Conservation (phyloP, 1,139 yeast species). For the Geotrichum australiense region DNA sequence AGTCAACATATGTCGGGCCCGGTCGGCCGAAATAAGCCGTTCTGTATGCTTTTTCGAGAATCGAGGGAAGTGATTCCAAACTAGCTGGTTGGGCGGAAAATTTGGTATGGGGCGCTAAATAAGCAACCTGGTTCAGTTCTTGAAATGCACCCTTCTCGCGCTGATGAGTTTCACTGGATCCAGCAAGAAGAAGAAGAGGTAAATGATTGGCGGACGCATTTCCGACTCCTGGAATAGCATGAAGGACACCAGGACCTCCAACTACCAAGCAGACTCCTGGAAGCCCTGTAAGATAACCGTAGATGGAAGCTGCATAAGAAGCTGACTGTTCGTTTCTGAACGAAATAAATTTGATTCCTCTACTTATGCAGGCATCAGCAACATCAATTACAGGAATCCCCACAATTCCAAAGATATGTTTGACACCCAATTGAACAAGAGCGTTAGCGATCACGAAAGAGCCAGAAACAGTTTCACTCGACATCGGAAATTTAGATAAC, state of each 20-base stretch:
- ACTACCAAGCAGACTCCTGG: slow-evolving; percentile 63
- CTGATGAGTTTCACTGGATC: slow-evolving; percentile 45
- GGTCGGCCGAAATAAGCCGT: slow-evolving; percentile 45
- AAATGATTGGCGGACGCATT: slow-evolving; percentile 52
- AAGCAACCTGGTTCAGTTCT: slow-evolving; percentile 53
- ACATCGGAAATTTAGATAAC: background rate
- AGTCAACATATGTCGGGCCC: slow-evolving; percentile 53
- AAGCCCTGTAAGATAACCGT: slow-evolving; percentile 52
- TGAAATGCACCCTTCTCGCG: slow-evolving; percentile 56
- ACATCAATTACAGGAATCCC: slow-evolving; percentile 64
- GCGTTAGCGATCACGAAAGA: slow-evolving; percentile 43
- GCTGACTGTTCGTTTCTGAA: slow-evolving; percentile 66
- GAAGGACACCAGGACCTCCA: slow-evolving; percentile 65
- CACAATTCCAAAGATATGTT: slow-evolving; percentile 55
- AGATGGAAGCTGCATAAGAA: slow-evolving; percentile 61
- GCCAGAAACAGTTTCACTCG: slow-evolving; percentile 26
- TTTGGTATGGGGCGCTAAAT: slow-evolving; percentile 42
- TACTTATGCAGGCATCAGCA: slow-evolving; percentile 45
- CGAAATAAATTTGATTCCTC: slow-evolving; percentile 48
- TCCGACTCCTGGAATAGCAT: slow-evolving; percentile 56
- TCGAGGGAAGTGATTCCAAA: slow-evolving; percentile 35
- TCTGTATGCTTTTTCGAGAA: slow-evolving; percentile 46
- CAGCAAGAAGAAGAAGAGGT: slow-evolving; percentile 57
- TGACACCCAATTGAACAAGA: slow-evolving; percentile 44
- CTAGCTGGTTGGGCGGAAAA: slow-evolving; percentile 43